Base-by-base conservation (phyloP, 2,329 filamentous ascomycete species). In the Cladophialophora exuberans region DNA sequence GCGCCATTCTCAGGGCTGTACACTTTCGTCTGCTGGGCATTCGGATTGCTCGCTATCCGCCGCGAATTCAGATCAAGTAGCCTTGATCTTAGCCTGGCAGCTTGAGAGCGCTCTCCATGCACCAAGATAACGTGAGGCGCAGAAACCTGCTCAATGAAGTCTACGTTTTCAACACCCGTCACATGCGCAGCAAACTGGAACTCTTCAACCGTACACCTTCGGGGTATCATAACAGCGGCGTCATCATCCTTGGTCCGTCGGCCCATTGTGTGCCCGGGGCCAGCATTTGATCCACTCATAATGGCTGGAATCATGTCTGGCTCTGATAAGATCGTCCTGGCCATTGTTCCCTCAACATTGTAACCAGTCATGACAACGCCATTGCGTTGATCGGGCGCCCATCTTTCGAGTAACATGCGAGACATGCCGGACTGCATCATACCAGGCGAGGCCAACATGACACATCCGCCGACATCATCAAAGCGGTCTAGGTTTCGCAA, bases 331-430 rank as follows among this genome's bases (percentile, higher is more conserved):
- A 99, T 89, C 65, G 94, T 86, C 72, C 96, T 93, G 3, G 91
- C 94, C 93, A 99, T 97, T 0, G 94, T 99, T 4, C 94, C 94
- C 73, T 99, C 94, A 6, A 99, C 93, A 58, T 91, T 97, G 75
- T 99, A 99, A 69, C 94, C 94, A 0, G 94, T 99, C 72, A 99
- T 96, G 65, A 99, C 89, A 38, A 99, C 90, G n/a, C 93, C 94
- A 67, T 99, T 99, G 71, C 94, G 92, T 60, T 94, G 88, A 72
- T 90, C 96, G 0, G 94, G 94, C 1, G 93, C 93, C 94, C 94
- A 99, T 65, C 93, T 79, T 76, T 99, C 94, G 3, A 99, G 81
- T 7, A 99, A 78, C 69, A 97, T 90, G 69, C 94, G 82, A 66
- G 91, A 96, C 15, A 96, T 93, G 46, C 94, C 94, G 54, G 93